Evolutionary conservation across 306 rosid genomes (phyloP), one percentile per base, ranked within the genome.

Genomic region (Phaseolus lunatus): DNA sequence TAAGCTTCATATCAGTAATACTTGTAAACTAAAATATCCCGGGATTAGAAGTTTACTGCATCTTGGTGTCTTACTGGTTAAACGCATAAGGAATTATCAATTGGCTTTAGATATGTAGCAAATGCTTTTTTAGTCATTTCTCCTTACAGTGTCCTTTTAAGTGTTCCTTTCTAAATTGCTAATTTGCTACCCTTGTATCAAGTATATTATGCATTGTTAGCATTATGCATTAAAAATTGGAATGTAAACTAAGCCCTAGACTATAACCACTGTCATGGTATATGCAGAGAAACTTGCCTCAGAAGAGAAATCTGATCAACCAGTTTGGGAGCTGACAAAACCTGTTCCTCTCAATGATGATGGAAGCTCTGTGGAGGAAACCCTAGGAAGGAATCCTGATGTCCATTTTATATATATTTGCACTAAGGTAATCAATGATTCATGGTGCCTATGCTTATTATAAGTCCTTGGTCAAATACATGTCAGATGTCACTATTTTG

Each of bases 391-490:
- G 70, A 89, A 88, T 72, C 88, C 90, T 12, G 94, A 93, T 56
- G 91, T 93, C 57, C 96, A 90, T 81, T 93, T 82, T 66, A 88
- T 93, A 48, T 93, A 90, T 75, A 65, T 91, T 62, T 93, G 96
- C 81, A 87, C 84, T 2, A 91, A 93, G 98, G 96, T 83, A 81
- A 79, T 47, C 29, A 48, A 59, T 76, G 19, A 13, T 69, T 57
- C 73, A 19, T 48, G 24, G 47, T 72, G 44, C 47, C 27, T 50
- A 18, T n/a, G 19, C 56, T 57, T 62, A 4, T 43, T 2, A 20
- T 23, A 67, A 37, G 12, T 61, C 37, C 20, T 75, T 75, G 72
- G 43, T 70, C 77, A 67, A 18, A 26, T 56, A 11, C 50, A 20
- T 81, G 39, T 62, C 41, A 23, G n/a, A 33, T 14, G 2, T 53